Conservation (phyloP, 139 green algal species). For the Volvox africanus region DNA sequence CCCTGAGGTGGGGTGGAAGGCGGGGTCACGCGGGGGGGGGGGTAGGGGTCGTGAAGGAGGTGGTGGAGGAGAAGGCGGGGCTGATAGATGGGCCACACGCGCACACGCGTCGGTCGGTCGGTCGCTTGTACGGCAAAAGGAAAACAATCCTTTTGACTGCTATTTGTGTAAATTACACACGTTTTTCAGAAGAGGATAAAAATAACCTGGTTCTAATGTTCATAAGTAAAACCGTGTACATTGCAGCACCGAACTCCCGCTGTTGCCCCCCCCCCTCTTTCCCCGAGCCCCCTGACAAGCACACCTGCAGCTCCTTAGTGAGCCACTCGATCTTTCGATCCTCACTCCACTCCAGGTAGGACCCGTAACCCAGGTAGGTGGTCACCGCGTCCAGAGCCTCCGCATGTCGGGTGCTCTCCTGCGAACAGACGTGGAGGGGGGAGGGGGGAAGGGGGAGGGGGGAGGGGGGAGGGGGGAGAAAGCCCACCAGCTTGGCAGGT, state of each 20-base stretch:
- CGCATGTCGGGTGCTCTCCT: conserved; percentile 84
- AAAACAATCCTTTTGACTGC: no score
- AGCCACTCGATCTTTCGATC: conserved; percentile 87
- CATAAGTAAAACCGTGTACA: no score
- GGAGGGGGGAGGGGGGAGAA: background rate
- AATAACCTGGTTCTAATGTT: no score
- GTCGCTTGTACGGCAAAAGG: no score
- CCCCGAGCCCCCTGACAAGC: background rate
- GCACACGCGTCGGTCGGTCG: no score
- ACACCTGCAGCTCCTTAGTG: conserved; percentile 80
- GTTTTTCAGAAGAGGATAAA: no score
- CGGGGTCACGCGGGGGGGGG: background rate
- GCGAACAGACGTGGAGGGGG: background rate
- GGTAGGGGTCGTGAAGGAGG: background rate
- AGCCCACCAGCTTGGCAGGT: background rate
- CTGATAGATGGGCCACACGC: no score
- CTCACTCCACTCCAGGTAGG: conserved; percentile 93
- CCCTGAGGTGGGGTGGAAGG: conserved; percentile 49
- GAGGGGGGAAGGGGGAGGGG: background rate
- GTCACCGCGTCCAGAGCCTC: conserved; percentile 92
- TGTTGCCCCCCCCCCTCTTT: background rate
- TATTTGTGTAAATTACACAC: no score
- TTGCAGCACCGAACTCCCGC: background rate
- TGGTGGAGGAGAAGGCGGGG: background rate
- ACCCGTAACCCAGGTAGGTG: conserved; percentile 82